Base-by-base conservation (phyloP, 1,139 yeast species). In the Geotrichum cucujoidarum region DNA sequence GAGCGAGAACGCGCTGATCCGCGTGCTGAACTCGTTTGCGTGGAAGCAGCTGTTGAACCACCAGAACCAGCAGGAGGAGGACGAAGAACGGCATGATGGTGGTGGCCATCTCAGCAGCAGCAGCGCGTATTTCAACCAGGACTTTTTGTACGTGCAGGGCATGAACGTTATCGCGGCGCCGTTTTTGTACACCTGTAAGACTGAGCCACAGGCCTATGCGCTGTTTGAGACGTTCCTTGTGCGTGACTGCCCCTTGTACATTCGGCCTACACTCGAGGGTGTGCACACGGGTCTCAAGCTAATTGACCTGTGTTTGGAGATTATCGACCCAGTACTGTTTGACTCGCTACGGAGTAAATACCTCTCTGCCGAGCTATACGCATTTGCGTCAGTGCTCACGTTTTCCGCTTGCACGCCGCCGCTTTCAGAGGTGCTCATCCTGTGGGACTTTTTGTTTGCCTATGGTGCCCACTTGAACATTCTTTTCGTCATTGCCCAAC, bases 331-430 rank as follows among this genome's bases (percentile, higher is more conserved):
- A 0, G 79, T 80, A 16, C 71, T 90, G 32, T 81, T 76, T 61
- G 74, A 74, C 35, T 77, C 72, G 57, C 71, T 85, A 42, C 78
- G 75, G 52, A 74, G 83, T 45, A 83, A 83, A 58, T 77, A 83
- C 60, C 61, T 77, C 50, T 80, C 83, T 42, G 90, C 96, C 0
- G 89, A 89, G 60, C 80, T 89, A 31, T 89, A 88, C 64, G 96
- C 95, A 0, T 82, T 89, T 58, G 95, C 97, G 0, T 81, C 95
- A 1, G 87, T 89, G 0, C 69, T 90, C 54, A 89, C 97, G 0
- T 70, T 90, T 43, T 81, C 94, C 50, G 95, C 96, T 4, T 87
- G 95, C 60, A 88, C 95, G 2, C 95, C 95, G 8, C 94, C 96
- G 0, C 69, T 90, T 45, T 69, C 73, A 24, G 86, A 89, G 54